phyloP scores from a whole-genome alignment of 495 filamentous ascomycete genomes.

The Tricharina praecox region DNA sequence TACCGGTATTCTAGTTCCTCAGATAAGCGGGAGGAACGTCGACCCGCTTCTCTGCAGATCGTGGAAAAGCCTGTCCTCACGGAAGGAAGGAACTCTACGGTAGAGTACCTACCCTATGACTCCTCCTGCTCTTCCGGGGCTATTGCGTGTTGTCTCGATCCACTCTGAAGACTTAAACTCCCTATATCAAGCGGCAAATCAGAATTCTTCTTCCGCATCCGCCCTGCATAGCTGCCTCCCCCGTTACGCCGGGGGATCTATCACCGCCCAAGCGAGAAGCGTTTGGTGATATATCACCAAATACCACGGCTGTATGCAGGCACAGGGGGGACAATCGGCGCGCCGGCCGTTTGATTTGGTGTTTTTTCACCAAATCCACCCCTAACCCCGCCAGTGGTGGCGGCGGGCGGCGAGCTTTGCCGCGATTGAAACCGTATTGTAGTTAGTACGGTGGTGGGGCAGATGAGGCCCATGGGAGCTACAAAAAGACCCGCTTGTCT shows the following conservation, averaged over 20 bases:
- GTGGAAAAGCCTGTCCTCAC: no score
- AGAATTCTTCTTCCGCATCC: no score
- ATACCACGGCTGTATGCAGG: conserved; percentile 2
- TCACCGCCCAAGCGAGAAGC: neutral
- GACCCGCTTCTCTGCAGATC: no score
- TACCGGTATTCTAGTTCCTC: no score
- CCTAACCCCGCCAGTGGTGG: conserved; percentile 9
- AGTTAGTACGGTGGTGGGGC: neutral
- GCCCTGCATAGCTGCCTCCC: neutral
- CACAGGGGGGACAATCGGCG: neutral
- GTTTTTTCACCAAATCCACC: conserved; percentile 11
- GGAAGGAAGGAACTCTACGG: no score
- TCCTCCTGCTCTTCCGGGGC: no score
- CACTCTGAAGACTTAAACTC: no score
- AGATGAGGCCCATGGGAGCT: conserved; percentile 11
- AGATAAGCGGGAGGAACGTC: no score
- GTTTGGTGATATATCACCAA: conserved; percentile 15
- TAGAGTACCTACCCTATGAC: no score
- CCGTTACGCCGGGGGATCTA: neutral
- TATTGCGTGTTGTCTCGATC: no score
- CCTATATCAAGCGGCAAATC: no score
- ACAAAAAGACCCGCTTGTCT: neutral
- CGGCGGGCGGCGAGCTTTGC: neutral
- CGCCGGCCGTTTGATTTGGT: conserved; percentile 6
- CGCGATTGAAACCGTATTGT: no score